phyloP scores from a whole-genome alignment of 2,329 filamentous ascomycete species.

The Nothophoma quercina region DNA sequence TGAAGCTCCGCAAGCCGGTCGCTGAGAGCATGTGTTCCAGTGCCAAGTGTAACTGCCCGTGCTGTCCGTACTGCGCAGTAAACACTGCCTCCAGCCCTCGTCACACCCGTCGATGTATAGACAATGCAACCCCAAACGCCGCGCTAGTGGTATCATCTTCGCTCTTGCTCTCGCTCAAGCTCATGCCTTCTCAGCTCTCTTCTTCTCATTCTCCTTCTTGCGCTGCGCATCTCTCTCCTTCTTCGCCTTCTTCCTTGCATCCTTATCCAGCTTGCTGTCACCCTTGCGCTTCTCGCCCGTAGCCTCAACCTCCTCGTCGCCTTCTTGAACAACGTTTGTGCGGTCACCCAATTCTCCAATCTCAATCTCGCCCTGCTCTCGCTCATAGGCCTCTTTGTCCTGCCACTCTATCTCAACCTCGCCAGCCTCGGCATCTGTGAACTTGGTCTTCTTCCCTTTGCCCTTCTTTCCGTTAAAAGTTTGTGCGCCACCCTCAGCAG shows the following conservation, averaged over 20 bases:
- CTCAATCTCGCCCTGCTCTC: slow-evolving; percentile 49
- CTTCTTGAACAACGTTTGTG: slow-evolving; percentile 39
- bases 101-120: neutral
- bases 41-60: no score
- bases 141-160: slow-evolving; percentile 14
- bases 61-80: neutral
- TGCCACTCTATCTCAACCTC: slow-evolving; percentile 45
- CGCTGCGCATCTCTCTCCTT: slow-evolving; percentile 60
- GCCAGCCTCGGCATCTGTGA: slow-evolving; percentile 7
- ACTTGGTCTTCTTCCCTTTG: slow-evolving; percentile 20
- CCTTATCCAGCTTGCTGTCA: slow-evolving; percentile 54
- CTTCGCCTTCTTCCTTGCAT: slow-evolving; percentile 63
- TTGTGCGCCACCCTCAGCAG: slow-evolving; percentile 3
- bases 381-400: slow-evolving; percentile 55
- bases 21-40: no score
- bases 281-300: slow-evolving; percentile 40
- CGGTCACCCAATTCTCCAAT: slow-evolving; percentile 52
- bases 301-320: slow-evolving; percentile 36
- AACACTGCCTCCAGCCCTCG: neutral
- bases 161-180: neutral
- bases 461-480: slow-evolving; percentile 21
- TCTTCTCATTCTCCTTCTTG: slow-evolving; percentile 47
- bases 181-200: slow-evolving; percentile 32
- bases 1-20: neutral
- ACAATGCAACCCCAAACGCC: slow-evolving; percentile 9